phyloP scores from a whole-genome alignment of 2,329 filamentous ascomycete genomes.

The Curvularia hawaiiensis region DNA sequence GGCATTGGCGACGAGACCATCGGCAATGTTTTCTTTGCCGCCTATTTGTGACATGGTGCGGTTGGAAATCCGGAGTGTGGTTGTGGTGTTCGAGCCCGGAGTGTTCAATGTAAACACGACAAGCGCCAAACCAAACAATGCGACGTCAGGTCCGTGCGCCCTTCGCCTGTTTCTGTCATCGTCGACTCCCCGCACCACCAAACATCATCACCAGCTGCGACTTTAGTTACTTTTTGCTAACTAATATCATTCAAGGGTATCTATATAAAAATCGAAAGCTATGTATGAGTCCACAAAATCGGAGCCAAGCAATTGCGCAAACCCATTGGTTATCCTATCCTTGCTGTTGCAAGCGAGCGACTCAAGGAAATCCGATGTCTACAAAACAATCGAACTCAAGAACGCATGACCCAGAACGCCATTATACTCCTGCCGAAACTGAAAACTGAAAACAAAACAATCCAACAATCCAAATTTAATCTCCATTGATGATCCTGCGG shows the following conservation, averaged over 20 bases:
- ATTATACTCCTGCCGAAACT: neutral
- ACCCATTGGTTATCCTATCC: neutral
- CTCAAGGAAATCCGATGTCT: neutral
- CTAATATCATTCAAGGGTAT: neutral
- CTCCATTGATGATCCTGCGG: slow-evolving; percentile 8
- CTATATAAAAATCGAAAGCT: neutral
- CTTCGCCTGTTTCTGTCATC: slow-evolving; percentile 11
- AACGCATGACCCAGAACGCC: neutral
- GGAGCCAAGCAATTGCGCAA: neutral
- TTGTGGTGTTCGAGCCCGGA: slow-evolving; percentile 10
- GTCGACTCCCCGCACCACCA: slow-evolving; percentile 1
- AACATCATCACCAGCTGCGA: neutral
- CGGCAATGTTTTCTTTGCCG: slow-evolving; percentile 75
- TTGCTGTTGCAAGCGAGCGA: neutral
- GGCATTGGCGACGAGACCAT: slow-evolving; percentile 42
- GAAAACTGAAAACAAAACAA: neutral
- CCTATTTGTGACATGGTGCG: slow-evolving; percentile 39
- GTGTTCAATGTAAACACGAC: slow-evolving; percentile 18
- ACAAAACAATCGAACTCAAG: neutral
- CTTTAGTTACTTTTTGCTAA: neutral
- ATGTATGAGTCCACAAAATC: neutral
- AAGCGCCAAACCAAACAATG: slow-evolving; percentile 20
- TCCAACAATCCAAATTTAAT: neutral
- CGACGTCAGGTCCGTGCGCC: slow-evolving; percentile 6
- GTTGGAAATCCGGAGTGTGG: slow-evolving; percentile 12